A percentile compares a stretch with the other conserved stretches of the same genome.
Conservation (phyloP, 2,329 filamentous ascomycete genomes). For the Tolypocladium tropicale region DNA sequence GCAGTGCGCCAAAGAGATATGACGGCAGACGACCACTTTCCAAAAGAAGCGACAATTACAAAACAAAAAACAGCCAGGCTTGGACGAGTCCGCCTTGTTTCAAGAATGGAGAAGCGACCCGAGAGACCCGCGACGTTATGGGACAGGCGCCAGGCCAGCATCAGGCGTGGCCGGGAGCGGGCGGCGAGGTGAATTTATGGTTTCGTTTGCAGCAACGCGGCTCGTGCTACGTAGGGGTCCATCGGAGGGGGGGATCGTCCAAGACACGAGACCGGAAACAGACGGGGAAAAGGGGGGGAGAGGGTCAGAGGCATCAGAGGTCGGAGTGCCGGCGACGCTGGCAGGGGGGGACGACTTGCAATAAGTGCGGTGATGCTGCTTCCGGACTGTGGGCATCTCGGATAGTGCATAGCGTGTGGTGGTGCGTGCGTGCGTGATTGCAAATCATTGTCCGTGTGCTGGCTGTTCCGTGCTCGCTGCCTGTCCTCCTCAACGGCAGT, state of each 20-base stretch:
- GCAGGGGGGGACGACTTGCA: not conserved
- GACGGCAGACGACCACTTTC: not conserved
- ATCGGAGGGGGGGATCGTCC: not conserved
- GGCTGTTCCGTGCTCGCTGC: not conserved
- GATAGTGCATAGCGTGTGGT: not conserved
- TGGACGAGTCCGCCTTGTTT: not conserved
- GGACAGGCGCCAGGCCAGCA: not conserved
- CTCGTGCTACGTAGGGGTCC: not conserved
- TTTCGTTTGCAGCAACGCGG: not conserved
- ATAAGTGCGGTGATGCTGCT: not conserved
- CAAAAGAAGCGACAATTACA: not conserved
- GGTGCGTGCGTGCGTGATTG: too few species aligned
- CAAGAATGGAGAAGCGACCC: not conserved
- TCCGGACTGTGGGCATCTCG: not conserved
- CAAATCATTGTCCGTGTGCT: not conserved
- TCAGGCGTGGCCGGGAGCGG: not conserved
- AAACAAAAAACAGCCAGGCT: not conserved
- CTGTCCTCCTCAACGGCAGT: not conserved
- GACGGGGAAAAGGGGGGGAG: not conserved
- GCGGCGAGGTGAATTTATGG: slow-evolving; percentile 1
- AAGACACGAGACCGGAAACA: not conserved
- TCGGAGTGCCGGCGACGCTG: not conserved
- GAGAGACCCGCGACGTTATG: not conserved
- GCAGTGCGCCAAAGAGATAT: not conserved
- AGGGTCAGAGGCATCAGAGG: not conserved